phyloP scores from a whole-genome alignment of 2,329 filamentous ascomycete genomes.

The Fusarium robinianum region DNA sequence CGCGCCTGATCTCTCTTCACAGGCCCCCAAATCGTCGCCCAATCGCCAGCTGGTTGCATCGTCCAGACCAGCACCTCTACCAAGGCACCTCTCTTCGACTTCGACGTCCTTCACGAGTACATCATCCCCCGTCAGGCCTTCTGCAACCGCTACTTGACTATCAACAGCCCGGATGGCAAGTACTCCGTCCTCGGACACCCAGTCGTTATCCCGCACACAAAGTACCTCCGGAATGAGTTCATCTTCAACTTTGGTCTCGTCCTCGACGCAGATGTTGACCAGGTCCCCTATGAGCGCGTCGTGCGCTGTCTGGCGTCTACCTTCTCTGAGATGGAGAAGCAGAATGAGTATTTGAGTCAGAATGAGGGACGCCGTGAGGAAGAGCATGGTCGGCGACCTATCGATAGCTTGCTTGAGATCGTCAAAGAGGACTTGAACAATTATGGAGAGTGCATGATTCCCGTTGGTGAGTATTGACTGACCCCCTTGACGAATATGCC shows the following conservation, averaged over 20 bases:
- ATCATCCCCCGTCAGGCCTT: constrained; percentile 95
- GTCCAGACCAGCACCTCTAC: constrained; percentile 48
- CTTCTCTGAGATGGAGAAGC: constrained; percentile 89
- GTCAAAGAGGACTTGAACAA: constrained; percentile 89
- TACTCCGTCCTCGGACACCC: constrained; percentile 86
- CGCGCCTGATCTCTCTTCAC: too few relatives aligned
- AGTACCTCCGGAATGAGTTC: constrained; percentile 91
- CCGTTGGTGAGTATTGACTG: constrained; percentile 69
- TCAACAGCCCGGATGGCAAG: constrained; percentile 70
- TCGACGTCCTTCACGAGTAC: constrained; percentile 85
- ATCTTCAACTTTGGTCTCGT: constrained; percentile 98
- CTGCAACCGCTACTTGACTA: constrained; percentile 86
- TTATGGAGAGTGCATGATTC: constrained; percentile 98
- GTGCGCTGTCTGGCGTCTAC: constrained; percentile 83
- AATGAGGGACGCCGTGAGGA: constrained; percentile 52
- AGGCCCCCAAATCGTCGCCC: constrained; percentile 67
- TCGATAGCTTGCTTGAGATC: constrained; percentile 83
- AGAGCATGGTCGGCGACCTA: constrained; percentile 61
- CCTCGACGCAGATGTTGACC: constrained; percentile 68
- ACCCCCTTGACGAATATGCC: background rate
- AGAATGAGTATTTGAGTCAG: constrained; percentile 79
- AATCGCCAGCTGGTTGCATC: constrained; percentile 66
- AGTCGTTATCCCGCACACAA: constrained; percentile 79
- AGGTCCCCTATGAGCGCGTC: constrained; percentile 79
- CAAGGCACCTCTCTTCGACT: constrained; percentile 72